Evolutionary conservation across 768 basidiomycete genomes (phyloP).

Genomic region (Mycena sanguinolenta): DNA sequence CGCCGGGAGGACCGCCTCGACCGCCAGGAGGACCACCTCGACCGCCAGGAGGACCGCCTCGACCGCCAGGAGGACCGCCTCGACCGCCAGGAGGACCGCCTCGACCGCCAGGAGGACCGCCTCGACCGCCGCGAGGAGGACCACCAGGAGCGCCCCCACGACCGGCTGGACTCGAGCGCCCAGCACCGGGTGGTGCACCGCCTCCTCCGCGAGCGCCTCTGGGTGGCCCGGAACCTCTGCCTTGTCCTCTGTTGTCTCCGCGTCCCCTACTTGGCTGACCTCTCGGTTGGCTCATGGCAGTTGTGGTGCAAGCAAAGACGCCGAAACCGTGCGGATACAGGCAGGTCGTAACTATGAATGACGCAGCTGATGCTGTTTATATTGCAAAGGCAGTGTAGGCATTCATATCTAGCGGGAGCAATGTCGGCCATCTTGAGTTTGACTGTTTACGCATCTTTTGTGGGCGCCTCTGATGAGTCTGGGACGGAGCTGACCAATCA

Average conservation of each 20-base stretch:
- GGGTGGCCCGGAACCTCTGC: not conserved
- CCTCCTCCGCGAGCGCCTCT: constrained; percentile 17
- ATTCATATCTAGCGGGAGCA: no score
- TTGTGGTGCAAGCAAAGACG: not conserved
- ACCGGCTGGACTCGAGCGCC: constrained; percentile 1
- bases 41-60: constrained; percentile 23
- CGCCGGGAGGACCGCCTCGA: constrained; percentile 35
- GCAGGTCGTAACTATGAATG: not conserved
- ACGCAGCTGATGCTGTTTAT: no score
- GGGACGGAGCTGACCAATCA: no score
- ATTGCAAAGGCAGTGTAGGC: no score
- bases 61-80: constrained; percentile 7
- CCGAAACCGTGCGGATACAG: not conserved
- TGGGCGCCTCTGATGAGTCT: no score
- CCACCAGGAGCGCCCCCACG: constrained; percentile 11
- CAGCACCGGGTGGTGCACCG: constrained; percentile 7
- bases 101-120: constrained; percentile 10
- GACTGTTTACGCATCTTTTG: no score
- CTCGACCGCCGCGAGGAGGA: constrained; percentile 12
- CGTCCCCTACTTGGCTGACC: not conserved
- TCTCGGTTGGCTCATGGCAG: not conserved
- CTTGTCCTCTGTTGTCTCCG: constrained; percentile 19
- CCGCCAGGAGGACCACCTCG: constrained; percentile 4
- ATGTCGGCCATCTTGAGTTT: no score
- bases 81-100: constrained; percentile 36